Evolutionary conservation across 495 filamentous ascomycete genomes (phyloP), one percentile per base, ranked within the genome.

Genomic region (Xylaria curta): DNA sequence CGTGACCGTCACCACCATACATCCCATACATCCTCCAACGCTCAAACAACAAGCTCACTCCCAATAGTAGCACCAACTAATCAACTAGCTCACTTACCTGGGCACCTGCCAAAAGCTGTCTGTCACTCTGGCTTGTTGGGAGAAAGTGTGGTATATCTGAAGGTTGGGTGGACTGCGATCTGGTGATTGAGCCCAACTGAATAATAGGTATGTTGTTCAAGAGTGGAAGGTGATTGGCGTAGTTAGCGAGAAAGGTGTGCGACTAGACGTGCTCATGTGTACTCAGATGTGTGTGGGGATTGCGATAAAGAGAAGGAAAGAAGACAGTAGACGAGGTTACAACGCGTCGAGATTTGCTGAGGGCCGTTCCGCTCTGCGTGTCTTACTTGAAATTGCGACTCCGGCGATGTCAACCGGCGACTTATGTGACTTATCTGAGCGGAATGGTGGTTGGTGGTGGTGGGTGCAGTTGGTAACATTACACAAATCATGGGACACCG

Each of bases 281-380:
- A 15, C 68, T 46, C 68, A 24, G 38, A 70, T 71, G 69, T 51
- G 61, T 66, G 69, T 71, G 69, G 69, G 31, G 69, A 60, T 54
- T 15, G 8, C 59, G 44, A 36, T 56, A 56, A 61, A 62, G 7
- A 36, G 49, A 40, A 59, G 36, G 69, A 44, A 33, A 33, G 49
- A 58, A 49, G 15, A 42, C 12, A 47, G 44, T 21, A 49, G 58
- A 63, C 4, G 54, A 49, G 61, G 69, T 71, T 71, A 36, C 69
- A 71, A 51, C 58, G 62, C 61, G 62, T 49, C 31, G 61, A 66
- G 26, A 51, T 53, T 58, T 71, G 49, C 33, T 71, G 69, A 71
- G 69, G 69, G 61, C 69, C 69, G 69, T 65, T 47, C 69, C 69
- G 69, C 60, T 66, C 61, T 71, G 69, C n/a, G 69, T 71, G 69